phyloP scores from a whole-genome alignment of 768 basidiomycete genomes.

The Russula virescens region DNA sequence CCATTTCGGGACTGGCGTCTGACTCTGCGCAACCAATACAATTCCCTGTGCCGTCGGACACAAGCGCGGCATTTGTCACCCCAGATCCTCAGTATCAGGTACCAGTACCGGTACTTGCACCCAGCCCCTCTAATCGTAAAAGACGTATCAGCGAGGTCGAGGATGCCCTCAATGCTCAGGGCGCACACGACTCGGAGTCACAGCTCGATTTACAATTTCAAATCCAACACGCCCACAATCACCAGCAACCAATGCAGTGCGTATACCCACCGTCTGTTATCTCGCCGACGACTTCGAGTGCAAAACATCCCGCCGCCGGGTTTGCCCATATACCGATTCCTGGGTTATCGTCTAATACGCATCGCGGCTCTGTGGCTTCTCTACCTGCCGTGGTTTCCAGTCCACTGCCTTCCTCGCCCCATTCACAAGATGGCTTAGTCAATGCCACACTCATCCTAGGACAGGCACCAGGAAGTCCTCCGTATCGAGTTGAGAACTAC shows the following conservation, averaged over 20 bases:
- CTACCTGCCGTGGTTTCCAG: too few relatives aligned
- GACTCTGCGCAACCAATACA: too few relatives aligned
- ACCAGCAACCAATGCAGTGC: background rate
- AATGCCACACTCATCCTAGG: too few relatives aligned
- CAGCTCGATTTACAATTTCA: too few relatives aligned
- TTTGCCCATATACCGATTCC: background rate
- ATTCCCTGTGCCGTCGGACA: too few relatives aligned
- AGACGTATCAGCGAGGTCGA: background rate
- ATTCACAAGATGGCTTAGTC: too few relatives aligned
- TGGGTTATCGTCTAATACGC: background rate
- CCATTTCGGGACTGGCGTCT: background rate
- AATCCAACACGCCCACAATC: background rate
- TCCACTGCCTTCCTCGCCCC: too few relatives aligned
- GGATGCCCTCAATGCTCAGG: too few relatives aligned
- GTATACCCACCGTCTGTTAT: background rate
- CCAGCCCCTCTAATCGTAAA: background rate
- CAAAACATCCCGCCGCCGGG: background rate
- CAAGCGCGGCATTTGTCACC: too few relatives aligned
- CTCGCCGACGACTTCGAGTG: background rate
- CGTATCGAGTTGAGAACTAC: background rate
- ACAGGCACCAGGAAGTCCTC: too few relatives aligned
- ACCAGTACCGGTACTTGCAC: background rate
- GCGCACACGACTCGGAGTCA: too few relatives aligned
- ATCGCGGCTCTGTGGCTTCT: too few relatives aligned
- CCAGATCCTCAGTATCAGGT: background rate